Evolutionary conservation across 352 stramenopile genomes (phyloP), one percentile per base, ranked within the genome.

Genomic region (Phytophthora ramorum): DNA sequence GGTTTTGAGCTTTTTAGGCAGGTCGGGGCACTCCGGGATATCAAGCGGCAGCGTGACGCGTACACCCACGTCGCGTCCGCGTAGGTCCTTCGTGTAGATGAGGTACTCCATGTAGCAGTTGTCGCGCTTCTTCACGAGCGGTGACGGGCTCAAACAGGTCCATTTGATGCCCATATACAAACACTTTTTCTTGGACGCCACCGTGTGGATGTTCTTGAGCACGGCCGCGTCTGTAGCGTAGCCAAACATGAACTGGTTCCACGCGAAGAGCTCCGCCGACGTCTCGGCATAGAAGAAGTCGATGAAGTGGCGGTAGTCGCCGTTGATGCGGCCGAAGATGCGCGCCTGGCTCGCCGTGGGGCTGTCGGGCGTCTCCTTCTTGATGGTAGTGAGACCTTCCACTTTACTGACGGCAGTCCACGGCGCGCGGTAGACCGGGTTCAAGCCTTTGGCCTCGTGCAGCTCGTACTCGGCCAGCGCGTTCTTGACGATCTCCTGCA

Each of bases 101-200:
- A 93, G 71, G 70, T 90, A 93, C 59, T 95, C 87, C 59, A 95
- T 65, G 62, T 83, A 92, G 69, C 79, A 89, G 37, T 84, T 83
- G 75, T 95, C 83, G n/a, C 83, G 75, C 68, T 90, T 91, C 43
- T 78, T 81, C 13, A 83, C 59, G 40, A 92, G 75, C 52, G 79
- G 52, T 20, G 78, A 84, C 51, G 81, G 74, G 48, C 76, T 78
- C 43, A 90, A 60, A 40, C 83, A 91, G 50, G 77, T 77, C 87
- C 87, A 95, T 66, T 95, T 95, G 71, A 95, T 86, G 48, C 87
- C 87, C 68, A 95, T 79, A 63, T 95, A 95, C 44, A 80, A 47
- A 62, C 79, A 75, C 13, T 79, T 64, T 17, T 80, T 66, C 40
- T 59, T 69, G 24, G 65, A 73, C 8, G 61, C 52, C 3, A 77